phyloP scores from a whole-genome alignment of 257 asterid species.

The Solanum appendiculatum region DNA sequence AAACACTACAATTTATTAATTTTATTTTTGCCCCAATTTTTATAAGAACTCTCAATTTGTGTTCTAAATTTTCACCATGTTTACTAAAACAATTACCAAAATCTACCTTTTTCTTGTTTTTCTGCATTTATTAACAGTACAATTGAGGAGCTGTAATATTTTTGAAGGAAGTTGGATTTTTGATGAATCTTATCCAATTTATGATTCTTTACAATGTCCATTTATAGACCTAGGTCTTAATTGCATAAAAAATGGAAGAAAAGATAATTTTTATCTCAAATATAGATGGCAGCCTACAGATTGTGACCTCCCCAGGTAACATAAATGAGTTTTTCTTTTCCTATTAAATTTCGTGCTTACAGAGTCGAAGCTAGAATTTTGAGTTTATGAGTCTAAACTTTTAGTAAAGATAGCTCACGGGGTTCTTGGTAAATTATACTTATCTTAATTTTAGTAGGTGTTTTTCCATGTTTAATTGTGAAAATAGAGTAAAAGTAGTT shows the following conservation, averaged over 20 bases:
- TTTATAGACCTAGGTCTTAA: slow-evolving; percentile 37
- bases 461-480: too few relatives aligned
- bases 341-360: too few relatives aligned
- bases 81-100: not conserved
- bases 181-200: slow-evolving; percentile 41
- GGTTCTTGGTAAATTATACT: not conserved
- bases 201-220: slow-evolving; percentile 47
- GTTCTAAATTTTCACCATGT: not conserved
- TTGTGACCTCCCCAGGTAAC: slow-evolving; percentile 24
- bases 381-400: too few relatives aligned
- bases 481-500: too few relatives aligned
- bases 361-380: not conserved
- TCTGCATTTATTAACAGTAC: not conserved
- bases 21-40: not conserved
- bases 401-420: not conserved
- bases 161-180: slow-evolving; percentile 56
- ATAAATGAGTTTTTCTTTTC: not conserved
- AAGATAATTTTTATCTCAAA: slow-evolving; percentile 29
- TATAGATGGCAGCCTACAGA: slow-evolving; percentile 54
- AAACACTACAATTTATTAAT: not conserved
- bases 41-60: not conserved
- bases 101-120: not conserved
- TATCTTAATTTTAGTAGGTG: too few relatives aligned
- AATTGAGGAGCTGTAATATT: slow-evolving; percentile 24
- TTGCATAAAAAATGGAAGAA: slow-evolving; percentile 54